phyloP scores from a whole-genome alignment of 129 eudicot genomes.

The Gnaphalium uliginosum region DNA sequence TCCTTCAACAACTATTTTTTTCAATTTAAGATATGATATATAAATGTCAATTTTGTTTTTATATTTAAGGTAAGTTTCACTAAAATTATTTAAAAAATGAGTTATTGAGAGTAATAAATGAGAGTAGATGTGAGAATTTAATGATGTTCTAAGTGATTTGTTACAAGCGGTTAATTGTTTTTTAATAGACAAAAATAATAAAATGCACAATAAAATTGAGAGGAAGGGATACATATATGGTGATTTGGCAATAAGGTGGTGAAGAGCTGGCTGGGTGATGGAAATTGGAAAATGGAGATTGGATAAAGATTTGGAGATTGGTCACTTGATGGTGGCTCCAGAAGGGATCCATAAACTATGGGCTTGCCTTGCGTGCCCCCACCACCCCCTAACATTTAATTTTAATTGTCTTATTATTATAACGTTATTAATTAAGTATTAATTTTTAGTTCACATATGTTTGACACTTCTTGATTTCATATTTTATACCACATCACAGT shows the following conservation, averaged over 20 bases:
- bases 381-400: slow-evolving; percentile 4
- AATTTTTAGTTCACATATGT: slow-evolving; percentile 19
- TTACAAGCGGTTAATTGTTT: too few relatives aligned
- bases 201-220: too few relatives aligned
- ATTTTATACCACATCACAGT: not conserved
- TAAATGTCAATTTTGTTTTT: too few relatives aligned
- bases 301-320: slow-evolving; percentile 27
- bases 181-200: too few relatives aligned
- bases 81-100: too few relatives aligned
- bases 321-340: slow-evolving; percentile 33
- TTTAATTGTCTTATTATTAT: slow-evolving; percentile 2
- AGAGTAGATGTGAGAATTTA: too few relatives aligned
- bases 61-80: too few relatives aligned
- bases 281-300: slow-evolving; percentile 8
- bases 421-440: not conserved
- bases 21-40: too few relatives aligned
- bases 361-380: slow-evolving; percentile 15
- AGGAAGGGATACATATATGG: too few relatives aligned
- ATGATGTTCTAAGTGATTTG: too few relatives aligned
- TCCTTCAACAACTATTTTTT: too few relatives aligned
- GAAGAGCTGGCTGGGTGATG: slow-evolving; percentile 22
- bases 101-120: too few relatives aligned
- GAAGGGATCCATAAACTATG: slow-evolving; percentile 34
- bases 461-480: slow-evolving; percentile 24
- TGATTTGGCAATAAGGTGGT: slow-evolving; percentile 26